Conservation (phyloP, 2,329 filamentous ascomycete species). For the Pseudogymnoascus sp. region DNA sequence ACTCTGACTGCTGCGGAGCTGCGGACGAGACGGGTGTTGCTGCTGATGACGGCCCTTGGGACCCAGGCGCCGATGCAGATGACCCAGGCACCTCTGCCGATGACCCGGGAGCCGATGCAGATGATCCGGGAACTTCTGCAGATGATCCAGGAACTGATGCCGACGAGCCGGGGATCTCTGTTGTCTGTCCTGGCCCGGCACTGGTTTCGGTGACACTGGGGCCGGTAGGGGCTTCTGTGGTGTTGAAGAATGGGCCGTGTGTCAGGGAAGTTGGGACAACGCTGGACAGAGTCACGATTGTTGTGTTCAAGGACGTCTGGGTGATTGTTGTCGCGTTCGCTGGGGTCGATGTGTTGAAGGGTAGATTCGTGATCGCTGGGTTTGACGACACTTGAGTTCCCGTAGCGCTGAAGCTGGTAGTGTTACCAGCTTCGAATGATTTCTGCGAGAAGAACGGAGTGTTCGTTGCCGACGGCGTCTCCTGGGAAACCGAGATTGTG, state of each 20-base stretch:
- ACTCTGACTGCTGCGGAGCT: background rate
- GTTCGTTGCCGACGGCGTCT: background rate
- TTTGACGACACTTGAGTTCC: conserved; percentile 1
- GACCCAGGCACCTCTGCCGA: background rate
- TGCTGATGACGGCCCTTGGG: background rate
- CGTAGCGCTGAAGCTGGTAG: background rate
- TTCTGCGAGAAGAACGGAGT: conserved; percentile 3
- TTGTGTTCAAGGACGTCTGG: background rate
- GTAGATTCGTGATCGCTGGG: conserved; percentile 1
- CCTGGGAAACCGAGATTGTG: background rate
- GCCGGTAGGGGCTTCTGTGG: background rate
- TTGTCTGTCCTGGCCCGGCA: background rate
- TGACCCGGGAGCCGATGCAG: background rate
- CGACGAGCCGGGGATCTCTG: background rate
- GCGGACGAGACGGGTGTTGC: background rate
- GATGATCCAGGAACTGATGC: background rate
- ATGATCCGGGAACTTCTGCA: background rate
- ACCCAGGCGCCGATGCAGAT: background rate
- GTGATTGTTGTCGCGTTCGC: background rate
- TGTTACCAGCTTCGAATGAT: conserved; percentile 6
- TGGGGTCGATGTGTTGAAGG: background rate
- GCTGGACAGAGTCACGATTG: background rate
- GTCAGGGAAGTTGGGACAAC: background rate
- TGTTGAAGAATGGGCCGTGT: conserved; percentile 3
- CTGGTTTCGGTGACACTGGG: background rate